Conservation (phyloP, 83 land plant species). For the Picea abies region DNA sequence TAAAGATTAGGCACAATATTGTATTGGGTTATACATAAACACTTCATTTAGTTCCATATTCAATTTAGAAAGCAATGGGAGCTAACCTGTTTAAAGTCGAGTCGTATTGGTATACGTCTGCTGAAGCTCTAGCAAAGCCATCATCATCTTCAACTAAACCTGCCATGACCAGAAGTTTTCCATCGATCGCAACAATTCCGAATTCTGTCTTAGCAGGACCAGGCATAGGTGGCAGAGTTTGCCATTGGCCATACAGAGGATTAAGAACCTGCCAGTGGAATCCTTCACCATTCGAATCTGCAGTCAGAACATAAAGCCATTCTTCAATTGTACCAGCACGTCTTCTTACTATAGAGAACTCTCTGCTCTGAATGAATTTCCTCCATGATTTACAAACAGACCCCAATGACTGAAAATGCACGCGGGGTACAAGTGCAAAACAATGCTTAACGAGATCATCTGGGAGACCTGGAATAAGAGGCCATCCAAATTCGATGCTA, state of each 20-base stretch:
- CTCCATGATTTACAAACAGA: constrained; percentile 67
- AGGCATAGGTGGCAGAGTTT: constrained; percentile 52
- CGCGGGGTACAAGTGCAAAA: constrained; percentile 71
- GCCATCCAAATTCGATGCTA: no score
- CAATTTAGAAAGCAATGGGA: neutral
- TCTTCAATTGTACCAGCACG: constrained; percentile 56
- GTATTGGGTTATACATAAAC: no score
- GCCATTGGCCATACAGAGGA: neutral
- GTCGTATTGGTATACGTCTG: constrained; percentile 74
- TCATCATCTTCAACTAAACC: constrained; percentile 39
- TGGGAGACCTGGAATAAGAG: constrained; percentile 64
- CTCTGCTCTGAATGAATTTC: constrained; percentile 54
- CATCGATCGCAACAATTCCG: constrained; percentile 58
- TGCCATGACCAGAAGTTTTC: constrained; percentile 68
- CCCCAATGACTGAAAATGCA: constrained; percentile 49
- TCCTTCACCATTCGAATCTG: constrained; percentile 33
- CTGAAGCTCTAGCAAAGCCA: constrained; percentile 35
- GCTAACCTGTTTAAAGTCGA: constrained; percentile 70
- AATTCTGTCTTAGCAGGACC: constrained; percentile 56
- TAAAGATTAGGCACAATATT: no score
- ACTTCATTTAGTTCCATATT: no score
- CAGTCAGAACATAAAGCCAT: constrained; percentile 65
- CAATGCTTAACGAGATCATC: constrained; percentile 72
- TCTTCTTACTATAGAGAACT: constrained; percentile 50
- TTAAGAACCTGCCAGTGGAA: constrained; percentile 34